Conservation (phyloP, 2,329 filamentous ascomycete genomes). For the Beauveria scarabaeidicola region DNA sequence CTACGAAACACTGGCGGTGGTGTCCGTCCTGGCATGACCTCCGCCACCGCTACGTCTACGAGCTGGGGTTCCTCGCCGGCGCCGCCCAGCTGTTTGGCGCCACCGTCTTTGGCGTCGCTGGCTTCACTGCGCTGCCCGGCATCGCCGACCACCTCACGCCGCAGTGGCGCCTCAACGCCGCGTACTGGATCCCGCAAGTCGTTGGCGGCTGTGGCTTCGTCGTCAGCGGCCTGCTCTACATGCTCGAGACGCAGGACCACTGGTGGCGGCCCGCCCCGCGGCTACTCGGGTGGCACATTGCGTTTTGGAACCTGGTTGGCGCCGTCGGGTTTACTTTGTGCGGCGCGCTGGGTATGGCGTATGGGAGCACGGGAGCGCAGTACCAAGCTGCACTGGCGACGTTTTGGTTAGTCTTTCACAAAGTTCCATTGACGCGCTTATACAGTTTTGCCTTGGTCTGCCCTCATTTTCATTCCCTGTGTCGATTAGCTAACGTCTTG, state of each 20-base stretch:
- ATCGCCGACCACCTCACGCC: constrained; percentile 45
- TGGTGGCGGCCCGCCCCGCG: constrained; percentile 52
- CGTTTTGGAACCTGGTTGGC: constrained; percentile 57
- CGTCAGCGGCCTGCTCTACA: constrained; percentile 49
- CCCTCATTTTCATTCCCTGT: constrained; percentile 25
- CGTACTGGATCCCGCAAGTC: constrained; percentile 53
- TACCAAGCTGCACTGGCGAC: constrained; percentile 16
- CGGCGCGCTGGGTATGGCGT: constrained; percentile 43
- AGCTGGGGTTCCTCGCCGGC: constrained; percentile 56
- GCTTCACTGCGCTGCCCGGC: constrained; percentile 34
- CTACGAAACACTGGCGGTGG: not conserved
- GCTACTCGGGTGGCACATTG: constrained; percentile 59
- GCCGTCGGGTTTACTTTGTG: constrained; percentile 47
- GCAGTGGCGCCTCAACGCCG: constrained; percentile 37
- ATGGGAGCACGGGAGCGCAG: not conserved
- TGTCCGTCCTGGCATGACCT: constrained; percentile 4
- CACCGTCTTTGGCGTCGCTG: constrained; percentile 49
- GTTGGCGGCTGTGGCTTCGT: constrained; percentile 56
- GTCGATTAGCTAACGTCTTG: constrained; percentile 36
- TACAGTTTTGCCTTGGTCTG: too few relatives aligned
- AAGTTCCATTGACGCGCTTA: not conserved
- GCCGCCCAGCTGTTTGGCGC: constrained; percentile 48
- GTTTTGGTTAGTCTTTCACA: constrained; percentile 27
- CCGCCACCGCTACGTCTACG: constrained; percentile 28
- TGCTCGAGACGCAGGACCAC: constrained; percentile 55